Evolutionary conservation across 2,329 filamentous ascomycete genomes (phyloP).

Genomic region (Epichloe festucae): DNA sequence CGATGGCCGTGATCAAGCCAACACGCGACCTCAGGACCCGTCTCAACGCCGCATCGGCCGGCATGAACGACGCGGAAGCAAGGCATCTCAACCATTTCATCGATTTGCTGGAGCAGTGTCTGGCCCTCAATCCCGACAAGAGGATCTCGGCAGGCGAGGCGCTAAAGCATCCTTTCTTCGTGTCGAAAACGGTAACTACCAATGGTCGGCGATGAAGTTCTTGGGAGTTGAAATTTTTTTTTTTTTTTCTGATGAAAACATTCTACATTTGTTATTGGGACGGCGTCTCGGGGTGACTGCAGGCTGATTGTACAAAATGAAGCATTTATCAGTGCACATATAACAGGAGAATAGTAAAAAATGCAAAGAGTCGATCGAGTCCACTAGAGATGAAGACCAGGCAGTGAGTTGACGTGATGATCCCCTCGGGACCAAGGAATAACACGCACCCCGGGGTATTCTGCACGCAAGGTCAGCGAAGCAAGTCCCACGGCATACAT

Average conservation of each 20-base stretch:
- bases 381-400: too few relatives aligned
- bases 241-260: background rate
- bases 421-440: too few relatives aligned
- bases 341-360: too few relatives aligned
- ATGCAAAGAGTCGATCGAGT: too few relatives aligned
- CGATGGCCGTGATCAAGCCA: slow-evolving; percentile 58
- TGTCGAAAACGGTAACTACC: slow-evolving; percentile 16
- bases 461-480: too few relatives aligned
- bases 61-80: slow-evolving; percentile 59
- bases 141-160: slow-evolving; percentile 78
- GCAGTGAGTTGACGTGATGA: too few relatives aligned
- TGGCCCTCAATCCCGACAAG: slow-evolving; percentile 86
- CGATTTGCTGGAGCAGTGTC: slow-evolving; percentile 77
- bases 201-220: background rate
- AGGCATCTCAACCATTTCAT: slow-evolving; percentile 74
- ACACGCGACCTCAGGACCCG: slow-evolving; percentile 71
- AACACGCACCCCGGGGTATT: too few relatives aligned
- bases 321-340: too few relatives aligned
- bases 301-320: too few relatives aligned
- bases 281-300: too few relatives aligned
- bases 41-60: slow-evolving; percentile 59
- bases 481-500: too few relatives aligned
- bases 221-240: background rate
- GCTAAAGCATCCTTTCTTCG: slow-evolving; percentile 78
- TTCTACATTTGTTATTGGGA: background rate